Base-by-base conservation (phyloP, 495 filamentous ascomycete genomes). In the Hyaloscypha bicolor region DNA sequence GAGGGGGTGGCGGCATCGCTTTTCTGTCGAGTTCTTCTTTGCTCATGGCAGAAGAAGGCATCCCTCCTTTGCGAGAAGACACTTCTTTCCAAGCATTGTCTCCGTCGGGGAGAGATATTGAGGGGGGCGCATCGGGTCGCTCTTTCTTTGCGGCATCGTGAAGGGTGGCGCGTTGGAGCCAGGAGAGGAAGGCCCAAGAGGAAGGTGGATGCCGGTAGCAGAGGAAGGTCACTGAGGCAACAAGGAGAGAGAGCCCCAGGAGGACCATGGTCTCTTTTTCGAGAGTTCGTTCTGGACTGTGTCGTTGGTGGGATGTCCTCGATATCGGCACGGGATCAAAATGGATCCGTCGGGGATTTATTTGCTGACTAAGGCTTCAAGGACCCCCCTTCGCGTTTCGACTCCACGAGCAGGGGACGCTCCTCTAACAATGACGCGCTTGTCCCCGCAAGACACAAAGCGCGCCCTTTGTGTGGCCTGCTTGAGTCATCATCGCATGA, bases 221-320 rank as follows among this genome's bases (percentile, higher is more conserved):
- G 62, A 86, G 72, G 58, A 83, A 79, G 16, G 86, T 76, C 42
- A 86, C 64, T 0, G 85, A 85, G 22, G 81, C 85, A 64, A 86
- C 72, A 66, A 87, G 76, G 25, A 87, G 72, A 6, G 84, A 83
- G 60, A 86, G 71, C 62, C 83, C 85, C 25, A 88, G 66, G 64
- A 85, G 74, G 71, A 77, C 80, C 83, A 86, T 86, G 29, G 37
- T 64, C 6, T n/a, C 6, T 4, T 29, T 11, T 31, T 42, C 42
- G 59, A 57, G 35, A 31, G 32, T 4, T 53, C 21, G 16, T 11
- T 14, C n/a, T 52, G 21, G 22, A 31, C 25, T n/a, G 64, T 53
- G 25, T 52, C 25, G 19, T 66, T 31, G 52, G 31, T 9, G 32
- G 14, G n/a, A 62, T 39, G 33, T 12, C 37, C 53, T 56, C 9